phyloP scores from a whole-genome alignment of 2,329 filamentous ascomycete genomes.

The Cercospora zeina region DNA sequence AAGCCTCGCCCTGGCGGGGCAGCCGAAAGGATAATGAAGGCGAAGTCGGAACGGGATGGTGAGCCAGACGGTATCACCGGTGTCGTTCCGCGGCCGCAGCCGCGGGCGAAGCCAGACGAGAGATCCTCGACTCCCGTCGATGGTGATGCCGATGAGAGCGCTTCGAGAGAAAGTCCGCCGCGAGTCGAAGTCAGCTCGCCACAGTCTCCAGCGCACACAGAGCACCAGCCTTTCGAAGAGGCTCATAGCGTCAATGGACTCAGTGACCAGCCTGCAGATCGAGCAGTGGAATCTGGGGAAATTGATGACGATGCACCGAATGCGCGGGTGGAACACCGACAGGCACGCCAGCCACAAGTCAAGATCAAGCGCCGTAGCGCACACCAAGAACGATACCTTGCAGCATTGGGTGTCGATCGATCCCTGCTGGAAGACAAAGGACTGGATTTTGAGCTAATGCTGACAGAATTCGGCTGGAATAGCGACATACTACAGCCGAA shows the following conservation, averaged over 20 bases:
- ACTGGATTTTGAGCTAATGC: constrained; percentile 75
- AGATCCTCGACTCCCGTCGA: constrained; percentile 19
- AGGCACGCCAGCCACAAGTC: constrained; percentile 33
- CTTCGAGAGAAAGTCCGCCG: constrained; percentile 24
- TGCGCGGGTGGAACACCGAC: constrained; percentile 31
- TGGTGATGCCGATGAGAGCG: constrained; percentile 10
- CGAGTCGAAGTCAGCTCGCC: constrained; percentile 34
- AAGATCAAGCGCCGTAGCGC: constrained; percentile 61
- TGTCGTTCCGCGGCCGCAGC: constrained; percentile 75
- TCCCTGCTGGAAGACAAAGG: constrained; percentile 73
- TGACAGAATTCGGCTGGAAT: constrained; percentile 88
- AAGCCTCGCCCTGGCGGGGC: constrained; percentile 86
- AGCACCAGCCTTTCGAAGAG: constrained; percentile 22
- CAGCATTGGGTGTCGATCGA: constrained; percentile 74
- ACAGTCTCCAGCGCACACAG: constrained; percentile 30
- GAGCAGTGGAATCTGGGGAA: constrained; percentile 16
- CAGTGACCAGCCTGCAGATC: constrained; percentile 4
- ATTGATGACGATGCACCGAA: constrained; percentile 22
- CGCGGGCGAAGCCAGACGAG: constrained; percentile 27
- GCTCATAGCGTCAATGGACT: constrained; percentile 21
- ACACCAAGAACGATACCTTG: constrained; percentile 76
- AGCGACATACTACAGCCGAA: constrained; percentile 72
- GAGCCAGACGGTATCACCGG: constrained; percentile 87
- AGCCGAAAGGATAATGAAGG: constrained; percentile 66
- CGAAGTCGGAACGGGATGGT: constrained; percentile 58